Evolutionary conservation across 2,329 filamentous ascomycete genomes (phyloP).

Genomic region (Colletotrichum magnum): DNA sequence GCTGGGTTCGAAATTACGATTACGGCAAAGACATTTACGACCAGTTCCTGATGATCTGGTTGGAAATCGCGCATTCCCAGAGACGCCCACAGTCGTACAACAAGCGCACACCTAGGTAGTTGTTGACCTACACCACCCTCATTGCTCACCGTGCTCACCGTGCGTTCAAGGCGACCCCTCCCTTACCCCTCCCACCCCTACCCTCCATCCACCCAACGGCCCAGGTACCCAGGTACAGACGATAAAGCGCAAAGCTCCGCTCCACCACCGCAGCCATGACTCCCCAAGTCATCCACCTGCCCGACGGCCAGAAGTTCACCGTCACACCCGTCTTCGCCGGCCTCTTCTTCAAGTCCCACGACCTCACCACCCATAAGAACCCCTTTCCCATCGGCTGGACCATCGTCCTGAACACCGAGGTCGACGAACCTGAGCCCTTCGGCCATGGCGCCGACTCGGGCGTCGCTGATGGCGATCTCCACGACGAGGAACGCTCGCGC

Average conservation of each 20-base stretch:
- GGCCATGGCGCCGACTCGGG: slow-evolving; percentile 33
- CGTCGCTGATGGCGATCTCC: slow-evolving; percentile 48
- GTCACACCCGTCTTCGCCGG: slow-evolving; percentile 93
- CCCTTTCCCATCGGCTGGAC: slow-evolving; percentile 92
- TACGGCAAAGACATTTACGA: not conserved
- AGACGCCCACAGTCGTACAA: not conserved
- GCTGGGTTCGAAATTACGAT: not conserved
- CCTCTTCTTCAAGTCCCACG: slow-evolving; percentile 87
- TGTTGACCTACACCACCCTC: not conserved
- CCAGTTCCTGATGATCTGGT: not conserved
- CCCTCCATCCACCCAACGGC: slow-evolving; percentile 12
- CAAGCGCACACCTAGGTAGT: not conserved
- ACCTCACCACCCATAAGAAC: slow-evolving; percentile 77
- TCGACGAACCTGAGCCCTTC: slow-evolving; percentile 45
- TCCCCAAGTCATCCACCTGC: slow-evolving; percentile 75
- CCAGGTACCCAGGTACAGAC: too few relatives aligned
- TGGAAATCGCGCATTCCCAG: not conserved
- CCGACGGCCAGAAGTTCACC: slow-evolving; percentile 88
- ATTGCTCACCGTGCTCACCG: slow-evolving; percentile 3
- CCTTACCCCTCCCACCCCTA: not conserved
- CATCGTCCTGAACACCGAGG: slow-evolving; percentile 83
- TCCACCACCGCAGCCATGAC: slow-evolving; percentile 48
- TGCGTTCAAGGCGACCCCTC: not conserved
- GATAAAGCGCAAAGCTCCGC: slow-evolving; percentile 10
- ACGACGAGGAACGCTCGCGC: slow-evolving; percentile 47